Base-by-base conservation (phyloP, 139 green algal genomes). In the Chlorella sp. region DNA sequence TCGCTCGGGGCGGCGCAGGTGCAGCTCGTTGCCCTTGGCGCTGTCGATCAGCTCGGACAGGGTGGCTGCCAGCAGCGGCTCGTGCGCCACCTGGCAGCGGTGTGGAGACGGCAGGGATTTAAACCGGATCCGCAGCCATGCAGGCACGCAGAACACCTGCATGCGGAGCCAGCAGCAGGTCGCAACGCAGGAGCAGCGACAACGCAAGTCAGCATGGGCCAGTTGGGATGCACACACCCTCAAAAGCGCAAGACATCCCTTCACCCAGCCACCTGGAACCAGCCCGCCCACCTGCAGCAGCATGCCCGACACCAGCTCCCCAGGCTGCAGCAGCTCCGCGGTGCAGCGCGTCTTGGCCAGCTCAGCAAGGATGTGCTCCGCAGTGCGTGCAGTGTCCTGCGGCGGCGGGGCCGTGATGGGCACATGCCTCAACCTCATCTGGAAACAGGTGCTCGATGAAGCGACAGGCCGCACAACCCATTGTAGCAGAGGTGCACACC, bases 291-390 rank as follows among this genome's bases (percentile, higher is more conserved):
- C 83, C 87, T 90, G 87, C 51, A 87, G 83, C 38, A 90, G 84
- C 78, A 90, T 84, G 30, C 87, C 87, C 6, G 47, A 70, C 34
- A 88, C 87, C n/a, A 90, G 79, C 73, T 90, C 87, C n/a, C 87
- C 84, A 13, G 87, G 87, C 79, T 90, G 87, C 38, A 90, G 79
- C 73, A 90, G 83, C 83, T 90, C 87, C 9, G 83, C 83, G 11
- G 87, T 90, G 56, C 88, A 78, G 36, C 51, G 74, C 5, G 60
- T 76, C 44, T 76, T 41, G 11, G 47, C 78, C 71, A 90, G 73
- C n/a, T 88, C 83, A 32, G 51, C 78, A 1, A 90, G 63, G 51
- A 88, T 88, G 79, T 90, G 74, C 34, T 32, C 38, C 4, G 83
- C 83, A 0, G 76, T 83, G 32, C 36, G 39, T 25, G 79, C 63